Conservation (phyloP, 805 yeast species). For the Pichia deserticola region DNA sequence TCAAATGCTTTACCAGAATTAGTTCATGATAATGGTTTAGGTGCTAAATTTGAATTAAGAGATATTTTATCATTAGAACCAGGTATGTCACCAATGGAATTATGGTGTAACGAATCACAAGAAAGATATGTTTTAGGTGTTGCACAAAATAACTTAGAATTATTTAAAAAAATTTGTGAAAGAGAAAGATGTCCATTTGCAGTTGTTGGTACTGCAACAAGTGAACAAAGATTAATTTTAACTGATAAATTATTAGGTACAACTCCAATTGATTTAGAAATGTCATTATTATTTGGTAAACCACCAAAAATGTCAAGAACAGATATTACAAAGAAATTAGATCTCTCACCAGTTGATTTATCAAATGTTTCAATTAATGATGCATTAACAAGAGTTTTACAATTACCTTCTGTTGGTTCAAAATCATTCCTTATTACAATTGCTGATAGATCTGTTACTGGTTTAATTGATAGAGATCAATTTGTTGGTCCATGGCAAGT, state of each 20-base stretch:
- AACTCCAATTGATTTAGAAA: conserved; percentile 91
- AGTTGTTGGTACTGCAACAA: conserved; percentile 90
- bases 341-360: conserved; percentile 33
- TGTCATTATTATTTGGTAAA: conserved; percentile 92
- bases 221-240: conserved; percentile 73
- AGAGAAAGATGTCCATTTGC: conserved; percentile 97
- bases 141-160: conserved; percentile 62
- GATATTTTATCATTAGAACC: conserved; percentile 87
- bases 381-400: conserved; percentile 75
- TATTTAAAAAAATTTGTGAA: conserved; percentile 72
- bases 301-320: conserved; percentile 90
- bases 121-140: conserved; percentile 96
- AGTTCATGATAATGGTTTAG: conserved; percentile 94
- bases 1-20: conserved; percentile 96
- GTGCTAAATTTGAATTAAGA: conserved; percentile 89
- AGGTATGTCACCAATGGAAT: conserved; percentile 99
- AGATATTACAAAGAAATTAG: conserved; percentile 56
- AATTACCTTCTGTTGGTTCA: conserved; percentile 90
- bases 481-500: conserved; percentile 99
- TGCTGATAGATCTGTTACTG: conserved; percentile 97
- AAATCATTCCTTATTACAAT: conserved; percentile 93
- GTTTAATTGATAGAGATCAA: conserved; percentile 94
- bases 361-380: conserved; percentile 40
- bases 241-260: conserved; percentile 71
- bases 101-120: conserved; percentile 99